These are phyloP conservation scores for Lachnellula arida DNA, from an alignment of 2,329 filamentous ascomycete species.

Conservation along the genomic window DNA sequence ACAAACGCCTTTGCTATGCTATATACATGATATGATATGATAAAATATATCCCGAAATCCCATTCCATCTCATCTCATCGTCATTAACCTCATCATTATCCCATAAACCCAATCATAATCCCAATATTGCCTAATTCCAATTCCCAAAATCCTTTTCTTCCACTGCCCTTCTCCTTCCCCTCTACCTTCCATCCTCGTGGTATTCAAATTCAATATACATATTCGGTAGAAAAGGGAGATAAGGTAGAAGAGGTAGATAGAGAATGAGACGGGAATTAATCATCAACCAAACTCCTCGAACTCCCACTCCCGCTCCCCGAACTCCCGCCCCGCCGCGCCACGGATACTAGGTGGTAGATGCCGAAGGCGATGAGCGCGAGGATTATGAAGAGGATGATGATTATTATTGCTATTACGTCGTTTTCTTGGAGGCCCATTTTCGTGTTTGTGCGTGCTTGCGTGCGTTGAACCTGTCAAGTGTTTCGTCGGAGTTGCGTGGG, in stretches of 20 bases:
- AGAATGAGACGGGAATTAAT: too few relatives aligned
- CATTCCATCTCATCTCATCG: constrained; percentile 1
- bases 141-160: too few relatives aligned
- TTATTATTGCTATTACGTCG: constrained; percentile 64
- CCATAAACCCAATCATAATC: not conserved
- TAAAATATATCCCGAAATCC: not conserved
- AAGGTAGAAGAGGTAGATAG: too few relatives aligned
- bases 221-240: too few relatives aligned
- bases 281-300: constrained; percentile 25
- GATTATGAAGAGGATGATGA: constrained; percentile 61
- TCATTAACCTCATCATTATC: not conserved
- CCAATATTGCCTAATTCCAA: too few relatives aligned
- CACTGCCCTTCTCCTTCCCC: too few relatives aligned
- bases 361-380: constrained; percentile 58
- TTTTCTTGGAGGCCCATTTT: constrained; percentile 53
- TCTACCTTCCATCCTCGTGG: too few relatives aligned
- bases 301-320: constrained; percentile 16
- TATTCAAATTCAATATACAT: too few relatives aligned
- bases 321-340: constrained; percentile 33
- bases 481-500: not conserved
- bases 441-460: too few relatives aligned
- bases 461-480: too few relatives aligned
- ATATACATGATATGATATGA: constrained; percentile 7
- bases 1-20: not conserved
- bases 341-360: constrained; percentile 56